phyloP scores from a whole-genome alignment of 306 rosid species.

The Lathyrus oleraceus region DNA sequence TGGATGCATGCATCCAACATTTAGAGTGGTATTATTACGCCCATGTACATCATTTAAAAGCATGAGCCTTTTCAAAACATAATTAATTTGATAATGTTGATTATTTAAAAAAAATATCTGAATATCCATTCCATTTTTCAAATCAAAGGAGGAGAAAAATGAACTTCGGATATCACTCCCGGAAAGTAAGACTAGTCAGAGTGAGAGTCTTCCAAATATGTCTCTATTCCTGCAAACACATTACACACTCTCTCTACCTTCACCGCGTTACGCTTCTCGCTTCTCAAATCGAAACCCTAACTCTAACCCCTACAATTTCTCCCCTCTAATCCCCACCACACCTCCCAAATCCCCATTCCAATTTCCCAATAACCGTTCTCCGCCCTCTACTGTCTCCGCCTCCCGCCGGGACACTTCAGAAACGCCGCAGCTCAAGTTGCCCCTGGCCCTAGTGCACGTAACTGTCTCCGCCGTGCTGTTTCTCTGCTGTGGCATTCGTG shows the following conservation, averaged over 20 bases:
- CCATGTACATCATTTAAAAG: too few relatives aligned
- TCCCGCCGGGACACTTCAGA: neutral
- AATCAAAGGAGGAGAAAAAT: too few relatives aligned
- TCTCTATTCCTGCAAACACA: slow-evolving; percentile 14
- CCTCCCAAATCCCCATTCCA: slow-evolving; percentile 13
- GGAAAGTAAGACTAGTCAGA: too few relatives aligned
- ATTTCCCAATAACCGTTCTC: slow-evolving; percentile 15
- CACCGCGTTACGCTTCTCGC: slow-evolving; percentile 7
- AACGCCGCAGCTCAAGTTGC: slow-evolving; percentile 18
- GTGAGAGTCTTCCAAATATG: slow-evolving; percentile 2
- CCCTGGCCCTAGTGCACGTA: slow-evolving; percentile 39
- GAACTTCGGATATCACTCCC: too few relatives aligned
- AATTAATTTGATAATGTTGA: too few relatives aligned
- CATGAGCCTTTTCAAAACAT: too few relatives aligned
- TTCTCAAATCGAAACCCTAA: slow-evolving; percentile 22
- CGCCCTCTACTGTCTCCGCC: neutral
- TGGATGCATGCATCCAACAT: too few relatives aligned
- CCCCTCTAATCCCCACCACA: slow-evolving; percentile 15
- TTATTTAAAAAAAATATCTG: too few relatives aligned
- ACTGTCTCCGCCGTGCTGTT: slow-evolving; percentile 55
- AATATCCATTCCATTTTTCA: too few relatives aligned
- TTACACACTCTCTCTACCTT: slow-evolving; percentile 6
- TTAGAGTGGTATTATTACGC: too few relatives aligned
- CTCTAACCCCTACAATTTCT: neutral
- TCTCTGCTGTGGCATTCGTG: slow-evolving; percentile 55